phyloP scores from a whole-genome alignment of 2,329 filamentous ascomycete species.

The Herpotrichia juniperi region DNA sequence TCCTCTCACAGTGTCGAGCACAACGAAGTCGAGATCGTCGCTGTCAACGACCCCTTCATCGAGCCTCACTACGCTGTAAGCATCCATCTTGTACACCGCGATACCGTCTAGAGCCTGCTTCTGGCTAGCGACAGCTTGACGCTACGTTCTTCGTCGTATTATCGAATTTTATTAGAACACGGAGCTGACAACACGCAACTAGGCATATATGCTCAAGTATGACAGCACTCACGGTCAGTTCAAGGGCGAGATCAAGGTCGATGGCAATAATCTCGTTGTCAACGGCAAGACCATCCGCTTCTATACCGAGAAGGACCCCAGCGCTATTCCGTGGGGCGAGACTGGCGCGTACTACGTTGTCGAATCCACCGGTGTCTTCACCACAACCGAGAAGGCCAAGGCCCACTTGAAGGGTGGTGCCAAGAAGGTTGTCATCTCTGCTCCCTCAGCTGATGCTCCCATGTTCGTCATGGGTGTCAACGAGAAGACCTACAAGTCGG shows the following conservation, averaged over 20 bases:
- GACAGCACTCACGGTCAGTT: conserved; percentile 96
- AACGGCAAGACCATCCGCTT: conserved; percentile 96
- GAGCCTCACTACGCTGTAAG: conserved; percentile 95
- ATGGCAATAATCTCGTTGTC: conserved; percentile 76
- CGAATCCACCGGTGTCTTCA: conserved; percentile 99
- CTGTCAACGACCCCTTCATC: conserved; percentile 99
- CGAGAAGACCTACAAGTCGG: conserved; percentile 89
- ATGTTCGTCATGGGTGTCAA: conserved; percentile 99
- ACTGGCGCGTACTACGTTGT: conserved; percentile 92
- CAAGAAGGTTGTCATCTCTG: conserved; percentile 90
- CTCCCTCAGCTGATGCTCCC: conserved; percentile 91
- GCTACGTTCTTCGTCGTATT: background rate
- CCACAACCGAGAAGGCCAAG: conserved; percentile 93
- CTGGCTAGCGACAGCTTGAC: background rate
- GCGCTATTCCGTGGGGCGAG: conserved; percentile 87
- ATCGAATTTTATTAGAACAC: conserved; percentile 3
- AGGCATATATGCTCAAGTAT: conserved; percentile 99
- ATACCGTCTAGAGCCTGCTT: background rate
- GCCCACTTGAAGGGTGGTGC: conserved; percentile 95
- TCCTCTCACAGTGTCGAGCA: conserved; percentile 70
- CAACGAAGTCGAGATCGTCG: conserved; percentile 87
- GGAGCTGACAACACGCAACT: conserved; percentile 35
- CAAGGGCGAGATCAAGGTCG: conserved; percentile 85
- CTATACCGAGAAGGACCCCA: conserved; percentile 90
- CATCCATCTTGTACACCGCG: conserved; percentile 34